Base-by-base conservation (phyloP, 2,329 filamentous ascomycete species). In the Dactylonectria macrodidyma region DNA sequence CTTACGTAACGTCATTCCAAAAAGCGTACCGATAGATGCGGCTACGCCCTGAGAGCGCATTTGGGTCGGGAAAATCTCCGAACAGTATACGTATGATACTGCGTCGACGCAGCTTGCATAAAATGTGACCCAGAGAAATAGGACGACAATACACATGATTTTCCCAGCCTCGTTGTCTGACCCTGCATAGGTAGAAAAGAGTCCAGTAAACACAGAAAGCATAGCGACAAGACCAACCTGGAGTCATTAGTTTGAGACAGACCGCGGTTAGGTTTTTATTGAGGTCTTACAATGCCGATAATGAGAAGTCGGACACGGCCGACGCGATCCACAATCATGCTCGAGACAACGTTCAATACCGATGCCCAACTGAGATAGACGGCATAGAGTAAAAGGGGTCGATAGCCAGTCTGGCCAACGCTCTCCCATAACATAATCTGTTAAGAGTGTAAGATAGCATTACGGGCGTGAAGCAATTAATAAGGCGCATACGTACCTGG, bases 31-130 rank as follows among this genome's bases (percentile, higher is more conserved):
- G 33, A 55, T 30, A 6, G 51, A 55, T 34, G 33, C 26, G 11
- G 51, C 26, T 5, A 55, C 51, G 16, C 51, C 51, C 26, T 55
- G 2, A 12, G 51, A 14, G 2, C 51, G 51, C 51, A 36, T 36
- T 12, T 36, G 33, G 12, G 51, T 55, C 9, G 51, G 51, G 12
- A 55, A 55, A 3, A 55, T 55, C 51, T 55, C 51, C 5, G 51
- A 55, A 16, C 4, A 2, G 19, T 55, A 55, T 16, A 55, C 51
- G n/a, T n/a, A 34, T 11, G 3, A 55, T 2, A 33, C 16, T 5
- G 51, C 51, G 10, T 55, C 51, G 12, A 55, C 36, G 11, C 51
- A 33, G 11, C 10, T 36, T 16, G 51, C 51, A n/a, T 34, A 55
- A 30, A 55, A 55, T 5, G 51, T 55, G 26, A 55, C 2, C 26